These are phyloP conservation scores for Kodamaea neixiangensis DNA, from an alignment of 805 yeast species.

Conservation along the genomic window DNA sequence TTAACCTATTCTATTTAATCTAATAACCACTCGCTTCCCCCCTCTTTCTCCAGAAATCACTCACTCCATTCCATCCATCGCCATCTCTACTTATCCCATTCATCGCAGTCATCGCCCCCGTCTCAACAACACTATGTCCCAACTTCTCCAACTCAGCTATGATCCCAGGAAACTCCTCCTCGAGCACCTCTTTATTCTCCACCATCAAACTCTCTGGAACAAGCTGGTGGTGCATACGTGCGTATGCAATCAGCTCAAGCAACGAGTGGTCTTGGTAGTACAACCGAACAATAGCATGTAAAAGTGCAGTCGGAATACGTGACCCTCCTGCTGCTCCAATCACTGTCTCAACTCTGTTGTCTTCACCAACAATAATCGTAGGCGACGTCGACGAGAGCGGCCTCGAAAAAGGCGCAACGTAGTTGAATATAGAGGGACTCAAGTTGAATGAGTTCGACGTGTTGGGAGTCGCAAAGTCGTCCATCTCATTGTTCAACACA, in stretches of 20 bases:
- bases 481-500: conserved; percentile 88
- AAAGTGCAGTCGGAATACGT: conserved; percentile 76
- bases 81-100: conserved; percentile 49
- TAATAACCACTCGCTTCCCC: conserved; percentile 72
- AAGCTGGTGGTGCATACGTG: conserved; percentile 88
- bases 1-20: too few relatives aligned
- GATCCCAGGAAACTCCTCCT: conserved; percentile 33
- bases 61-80: conserved; percentile 65
- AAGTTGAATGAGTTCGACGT: conserved; percentile 75
- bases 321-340: conserved; percentile 97
- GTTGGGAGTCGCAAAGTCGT: conserved; percentile 81
- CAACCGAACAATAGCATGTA: conserved; percentile 74
- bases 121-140: conserved; percentile 34
- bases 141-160: conserved; percentile 50
- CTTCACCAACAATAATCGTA: conserved; percentile 52
- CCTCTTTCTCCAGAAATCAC: conserved; percentile 88
- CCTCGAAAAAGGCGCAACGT: conserved; percentile 70
- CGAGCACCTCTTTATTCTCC: conserved; percentile 52
- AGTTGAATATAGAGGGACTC: conserved; percentile 79
- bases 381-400: conserved; percentile 88
- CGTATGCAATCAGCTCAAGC: conserved; percentile 71
- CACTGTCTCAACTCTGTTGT: conserved; percentile 53
- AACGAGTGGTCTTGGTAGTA: conserved; percentile 60
- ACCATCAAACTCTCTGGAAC: conserved; percentile 67
- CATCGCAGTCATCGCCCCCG: conserved; percentile 44